Evolutionary conservation across 2,329 filamentous ascomycete species (phyloP).

Genomic region (Leptographium galeiforme): DNA sequence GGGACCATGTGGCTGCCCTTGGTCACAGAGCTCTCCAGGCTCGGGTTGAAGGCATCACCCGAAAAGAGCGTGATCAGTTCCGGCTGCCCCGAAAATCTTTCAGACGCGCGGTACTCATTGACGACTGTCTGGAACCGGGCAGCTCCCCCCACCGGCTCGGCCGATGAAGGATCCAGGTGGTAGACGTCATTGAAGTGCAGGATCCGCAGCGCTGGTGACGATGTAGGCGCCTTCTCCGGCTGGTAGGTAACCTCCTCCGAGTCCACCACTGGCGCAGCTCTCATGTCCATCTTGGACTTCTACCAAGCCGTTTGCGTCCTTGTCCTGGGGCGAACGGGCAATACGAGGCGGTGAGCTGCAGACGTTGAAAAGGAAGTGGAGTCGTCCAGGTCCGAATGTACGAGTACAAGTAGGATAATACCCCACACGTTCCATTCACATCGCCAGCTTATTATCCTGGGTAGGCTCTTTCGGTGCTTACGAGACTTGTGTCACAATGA

Average conservation of each 20-base stretch:
- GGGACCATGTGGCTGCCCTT: conserved; percentile 88
- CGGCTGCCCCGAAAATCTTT: conserved; percentile 48
- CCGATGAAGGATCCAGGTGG: conserved; percentile 62
- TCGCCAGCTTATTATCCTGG: too few relatives aligned
- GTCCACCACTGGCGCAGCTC: background rate
- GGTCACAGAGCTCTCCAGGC: conserved; percentile 75
- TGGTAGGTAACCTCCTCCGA: conserved; percentile 16
- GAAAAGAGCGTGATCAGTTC: conserved; percentile 70
- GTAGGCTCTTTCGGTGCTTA: too few relatives aligned
- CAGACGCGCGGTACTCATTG: conserved; percentile 56
- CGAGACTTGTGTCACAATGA: too few relatives aligned
- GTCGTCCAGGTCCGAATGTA: too few relatives aligned
- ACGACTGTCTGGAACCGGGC: conserved; percentile 68
- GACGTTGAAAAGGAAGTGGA: too few relatives aligned
- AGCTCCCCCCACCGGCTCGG: conserved; percentile 72
- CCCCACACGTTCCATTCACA: too few relatives aligned
- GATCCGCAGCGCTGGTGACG: conserved; percentile 58
- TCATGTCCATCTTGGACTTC: background rate
- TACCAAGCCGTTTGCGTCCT: background rate
- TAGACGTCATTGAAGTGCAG: conserved; percentile 93
- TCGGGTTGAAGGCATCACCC: conserved; percentile 86
- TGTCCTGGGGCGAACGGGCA: too few relatives aligned
- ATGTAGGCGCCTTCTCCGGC: conserved; percentile 14
- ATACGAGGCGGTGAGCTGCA: too few relatives aligned
- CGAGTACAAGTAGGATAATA: too few relatives aligned